phyloP scores from a whole-genome alignment of 2,329 filamentous ascomycete species.

The Pyricularia pennisetigena region DNA sequence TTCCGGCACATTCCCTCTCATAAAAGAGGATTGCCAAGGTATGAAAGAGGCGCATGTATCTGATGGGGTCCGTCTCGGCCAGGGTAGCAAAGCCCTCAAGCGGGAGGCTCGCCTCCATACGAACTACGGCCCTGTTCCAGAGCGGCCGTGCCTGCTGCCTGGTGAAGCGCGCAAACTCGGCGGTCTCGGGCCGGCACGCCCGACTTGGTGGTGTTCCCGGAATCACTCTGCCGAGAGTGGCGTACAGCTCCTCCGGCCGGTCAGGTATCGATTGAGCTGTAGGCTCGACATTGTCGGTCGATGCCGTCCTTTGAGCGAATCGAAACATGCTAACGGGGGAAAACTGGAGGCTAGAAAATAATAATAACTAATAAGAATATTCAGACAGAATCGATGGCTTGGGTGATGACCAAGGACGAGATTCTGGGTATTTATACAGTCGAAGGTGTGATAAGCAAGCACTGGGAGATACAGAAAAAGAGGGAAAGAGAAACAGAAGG shows the following conservation, averaged over 20 bases:
- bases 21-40: conserved; percentile 3
- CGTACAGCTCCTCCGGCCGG: not conserved
- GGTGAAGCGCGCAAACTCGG: not conserved
- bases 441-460: not conserved
- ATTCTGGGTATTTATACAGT: not conserved
- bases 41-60: not conserved
- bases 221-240: not conserved
- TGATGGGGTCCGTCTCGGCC: not conserved
- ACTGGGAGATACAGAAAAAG: not conserved
- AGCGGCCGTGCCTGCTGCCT: not conserved
- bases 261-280: not conserved
- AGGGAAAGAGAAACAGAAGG: not conserved
- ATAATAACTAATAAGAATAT: not conserved
- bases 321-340: not conserved
- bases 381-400: not conserved
- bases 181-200: conserved; percentile 3
- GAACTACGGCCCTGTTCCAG: not conserved
- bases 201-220: not conserved
- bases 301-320: not conserved
- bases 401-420: not conserved
- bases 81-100: not conserved
- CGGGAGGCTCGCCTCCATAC: not conserved
- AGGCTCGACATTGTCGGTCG: not conserved
- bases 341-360: not conserved
- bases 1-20: conserved; percentile 1